phyloP scores from a whole-genome alignment of 1,284 basidiomycete species.

The Cryptococcus sp. region DNA sequence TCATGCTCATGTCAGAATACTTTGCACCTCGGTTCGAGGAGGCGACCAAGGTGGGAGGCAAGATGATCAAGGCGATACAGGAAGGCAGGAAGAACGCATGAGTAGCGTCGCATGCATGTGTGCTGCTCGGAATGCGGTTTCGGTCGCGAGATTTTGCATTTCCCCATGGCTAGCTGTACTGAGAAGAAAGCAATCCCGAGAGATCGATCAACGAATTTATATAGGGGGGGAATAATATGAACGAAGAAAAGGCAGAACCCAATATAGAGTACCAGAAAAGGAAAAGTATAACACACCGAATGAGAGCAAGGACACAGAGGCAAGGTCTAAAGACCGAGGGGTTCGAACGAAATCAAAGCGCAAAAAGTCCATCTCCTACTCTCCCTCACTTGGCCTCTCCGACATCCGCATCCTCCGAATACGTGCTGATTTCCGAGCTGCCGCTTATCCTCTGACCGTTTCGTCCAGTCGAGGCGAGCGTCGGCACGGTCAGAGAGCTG shows the following conservation, averaged over 20 bases:
- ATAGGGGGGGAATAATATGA: too few relatives aligned
- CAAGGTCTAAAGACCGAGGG: background rate
- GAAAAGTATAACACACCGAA: background rate
- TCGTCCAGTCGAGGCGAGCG: background rate
- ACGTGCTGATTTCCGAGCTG: background rate
- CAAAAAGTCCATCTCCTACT: background rate
- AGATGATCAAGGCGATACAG: conserved; percentile 83
- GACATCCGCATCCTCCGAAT: conserved; percentile 9
- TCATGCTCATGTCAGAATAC: conserved; percentile 52
- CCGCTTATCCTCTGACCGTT: conserved; percentile 1
- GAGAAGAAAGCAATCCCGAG: too few relatives aligned
- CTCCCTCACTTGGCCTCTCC: conserved; percentile 6
- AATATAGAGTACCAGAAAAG: background rate
- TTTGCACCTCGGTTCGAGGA: conserved; percentile 86
- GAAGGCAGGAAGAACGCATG: conserved; percentile 30
- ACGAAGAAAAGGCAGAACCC: background rate
- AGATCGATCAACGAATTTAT: conserved; percentile 3
- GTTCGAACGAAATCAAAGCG: background rate
- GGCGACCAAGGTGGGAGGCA: conserved; percentile 70
- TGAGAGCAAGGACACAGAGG: background rate
- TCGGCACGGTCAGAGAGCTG: conserved; percentile 1
- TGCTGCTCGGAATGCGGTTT: too few relatives aligned
- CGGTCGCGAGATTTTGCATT: too few relatives aligned
- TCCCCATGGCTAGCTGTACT: too few relatives aligned
- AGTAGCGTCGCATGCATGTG: too few relatives aligned